Evolutionary conservation across 2,329 filamentous ascomycete species (phyloP), one percentile per base, ranked within the genome.

Genomic region (Fusarium dlaminii): DNA sequence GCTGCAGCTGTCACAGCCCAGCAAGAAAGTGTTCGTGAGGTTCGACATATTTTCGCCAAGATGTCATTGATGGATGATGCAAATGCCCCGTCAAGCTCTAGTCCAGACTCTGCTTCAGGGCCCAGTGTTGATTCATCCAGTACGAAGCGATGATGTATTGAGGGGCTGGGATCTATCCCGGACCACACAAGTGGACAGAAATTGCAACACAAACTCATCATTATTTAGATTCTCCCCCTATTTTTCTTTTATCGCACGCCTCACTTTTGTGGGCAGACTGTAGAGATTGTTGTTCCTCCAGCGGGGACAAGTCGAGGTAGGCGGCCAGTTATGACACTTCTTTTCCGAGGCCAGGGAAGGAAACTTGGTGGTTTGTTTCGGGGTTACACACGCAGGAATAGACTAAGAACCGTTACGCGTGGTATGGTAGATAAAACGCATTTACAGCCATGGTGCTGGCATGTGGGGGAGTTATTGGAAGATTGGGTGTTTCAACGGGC

Each of bases 11-110:
- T 86, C n/a, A 86, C 87, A 24, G 83, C 87, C 5, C 87, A 89
- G 68, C 85, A 86, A 12, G 90, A 94, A 78, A 92, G 92, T 75
- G 82, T 96, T 27, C 89, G 91, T 51, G 92, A 96, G 77, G 91
- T 96, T 82, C 91, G 91, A 73, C 90, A 92, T 39, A 87, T 97
- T 30, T 95, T 95, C 75, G 87, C 88, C 52, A 90, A 89, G 60
- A 79, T 94, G 55, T 81, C 82, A 45, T 72, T 83, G 51, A 72
- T 72, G 59, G 73, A 79, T 20, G 69, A 75, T 63, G 68, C 62
- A 42, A 77, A 74, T 27, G 66, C 71, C 34, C 67, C 68, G 22
- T 42, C 45, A 22, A 58, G 48, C 27, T 46, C 60, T 54, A 48
- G 60, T 36, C 43, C 46, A 24, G 45, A 45, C 36, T 55, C 72